Evolutionary conservation across 2,329 filamentous ascomycete species (phyloP).

Genomic region (Sarocladiaceae sp.): DNA sequence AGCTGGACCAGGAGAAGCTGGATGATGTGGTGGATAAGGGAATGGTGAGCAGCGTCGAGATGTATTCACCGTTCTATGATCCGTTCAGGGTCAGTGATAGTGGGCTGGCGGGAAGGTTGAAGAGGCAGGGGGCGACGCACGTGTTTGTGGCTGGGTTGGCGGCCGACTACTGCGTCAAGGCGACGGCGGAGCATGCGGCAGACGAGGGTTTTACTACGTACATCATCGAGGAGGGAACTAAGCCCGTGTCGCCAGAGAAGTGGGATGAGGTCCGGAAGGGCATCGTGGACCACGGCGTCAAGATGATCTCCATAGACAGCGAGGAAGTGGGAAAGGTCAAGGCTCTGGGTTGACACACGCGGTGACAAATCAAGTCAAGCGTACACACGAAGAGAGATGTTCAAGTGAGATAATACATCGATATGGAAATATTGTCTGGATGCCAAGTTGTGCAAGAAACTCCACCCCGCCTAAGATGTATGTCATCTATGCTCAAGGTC

Average conservation of each 20-base stretch:
- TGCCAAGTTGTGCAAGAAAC: no score
- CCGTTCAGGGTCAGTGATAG: conserved; percentile 63
- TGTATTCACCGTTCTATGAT: conserved; percentile 89
- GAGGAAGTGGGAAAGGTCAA: conserved; percentile 49
- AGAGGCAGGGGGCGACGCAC: conserved; percentile 56
- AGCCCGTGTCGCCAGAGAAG: conserved; percentile 56
- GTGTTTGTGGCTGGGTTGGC: conserved; percentile 85
- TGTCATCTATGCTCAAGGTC: conserved; percentile 8
- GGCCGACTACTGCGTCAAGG: conserved; percentile 82
- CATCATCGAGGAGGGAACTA: conserved; percentile 73
- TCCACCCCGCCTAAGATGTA: conserved; percentile 3
- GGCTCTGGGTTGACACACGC: neutral
- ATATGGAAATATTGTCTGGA: conserved; percentile 6
- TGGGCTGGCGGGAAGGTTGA: conserved; percentile 55
- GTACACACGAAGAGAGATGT: neutral
- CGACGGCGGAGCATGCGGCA: conserved; percentile 70
- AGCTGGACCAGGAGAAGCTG: conserved; percentile 56
- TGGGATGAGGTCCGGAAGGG: conserved; percentile 52
- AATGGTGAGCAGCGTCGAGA: conserved; percentile 66
- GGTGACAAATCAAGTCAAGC: neutral
- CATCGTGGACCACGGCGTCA: conserved; percentile 54
- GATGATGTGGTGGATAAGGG: conserved; percentile 74
- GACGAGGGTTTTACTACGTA: conserved; percentile 70
- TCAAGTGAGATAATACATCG: neutral
- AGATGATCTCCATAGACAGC: conserved; percentile 51